These are phyloP conservation scores for Penicillium aurantiogriseum DNA, from an alignment of 2,329 filamentous ascomycete species.

Conservation along the genomic window DNA sequence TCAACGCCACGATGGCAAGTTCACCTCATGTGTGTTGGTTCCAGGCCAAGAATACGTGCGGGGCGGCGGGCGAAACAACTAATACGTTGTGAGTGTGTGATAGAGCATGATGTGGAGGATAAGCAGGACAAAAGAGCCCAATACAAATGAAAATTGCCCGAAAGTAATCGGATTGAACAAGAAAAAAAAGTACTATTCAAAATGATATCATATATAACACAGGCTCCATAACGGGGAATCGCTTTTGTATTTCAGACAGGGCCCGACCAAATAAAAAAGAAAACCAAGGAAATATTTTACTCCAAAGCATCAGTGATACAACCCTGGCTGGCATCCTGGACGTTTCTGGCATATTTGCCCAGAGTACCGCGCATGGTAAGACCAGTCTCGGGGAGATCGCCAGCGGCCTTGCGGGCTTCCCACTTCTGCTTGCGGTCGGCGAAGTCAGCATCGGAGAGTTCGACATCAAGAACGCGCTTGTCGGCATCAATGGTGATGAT, in stretches of 20 bases:
- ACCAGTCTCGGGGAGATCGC: slow-evolving; percentile 50
- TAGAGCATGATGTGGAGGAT: neutral
- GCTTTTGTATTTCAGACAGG: slow-evolving; percentile 24
- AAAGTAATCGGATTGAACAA: slow-evolving; percentile 1
- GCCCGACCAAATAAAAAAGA: slow-evolving; percentile 9
- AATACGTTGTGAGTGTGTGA: neutral
- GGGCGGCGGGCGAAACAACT: neutral
- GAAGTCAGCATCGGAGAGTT: slow-evolving; percentile 66
- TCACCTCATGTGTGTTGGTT: too few species aligned
- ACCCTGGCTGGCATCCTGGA: slow-evolving; percentile 49
- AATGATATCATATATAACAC: slow-evolving; percentile 25
- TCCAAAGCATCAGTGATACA: slow-evolving; percentile 48
- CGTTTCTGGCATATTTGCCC: slow-evolving; percentile 63
- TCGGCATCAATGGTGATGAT: slow-evolving; percentile 82
- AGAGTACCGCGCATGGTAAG: slow-evolving; percentile 63
- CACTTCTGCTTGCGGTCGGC: slow-evolving; percentile 57
- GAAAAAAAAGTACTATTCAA: slow-evolving; percentile 9
- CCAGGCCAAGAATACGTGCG: too few species aligned
- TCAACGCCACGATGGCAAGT: too few species aligned
- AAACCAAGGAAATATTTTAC: slow-evolving; percentile 22
- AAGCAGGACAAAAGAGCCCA: neutral
- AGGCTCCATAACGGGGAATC: slow-evolving; percentile 20
- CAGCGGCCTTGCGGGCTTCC: slow-evolving; percentile 49
- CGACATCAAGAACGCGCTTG: slow-evolving; percentile 63
- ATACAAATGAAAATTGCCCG: neutral